Evolutionary conservation across 164 flowering plant species (phyloP).

Genomic region (Magnolia changhungtana): DNA sequence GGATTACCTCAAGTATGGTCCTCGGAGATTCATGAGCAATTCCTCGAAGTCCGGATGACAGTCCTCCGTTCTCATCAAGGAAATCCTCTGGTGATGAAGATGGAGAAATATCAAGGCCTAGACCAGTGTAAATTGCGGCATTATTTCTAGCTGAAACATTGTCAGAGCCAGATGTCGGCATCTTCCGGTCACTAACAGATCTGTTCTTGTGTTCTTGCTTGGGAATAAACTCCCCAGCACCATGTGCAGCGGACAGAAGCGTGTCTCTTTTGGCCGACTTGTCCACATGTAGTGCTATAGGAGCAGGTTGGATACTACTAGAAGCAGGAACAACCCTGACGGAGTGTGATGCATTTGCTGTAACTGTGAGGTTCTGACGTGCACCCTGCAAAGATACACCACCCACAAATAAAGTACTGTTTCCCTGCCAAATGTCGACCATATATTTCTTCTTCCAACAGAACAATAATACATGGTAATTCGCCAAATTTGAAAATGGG

Average conservation of each 20-base stretch:
- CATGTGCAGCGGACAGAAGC: constrained; percentile 17
- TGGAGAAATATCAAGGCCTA: constrained; percentile 76
- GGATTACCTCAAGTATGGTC: constrained; percentile 58
- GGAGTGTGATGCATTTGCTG: constrained; percentile 23
- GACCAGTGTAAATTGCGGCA: constrained; percentile 80
- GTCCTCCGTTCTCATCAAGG: constrained; percentile 42
- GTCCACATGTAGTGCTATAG: constrained; percentile 21
- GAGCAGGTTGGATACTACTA: constrained; percentile 18
- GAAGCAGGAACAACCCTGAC: constrained; percentile 29
- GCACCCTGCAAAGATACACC: constrained; percentile 37
- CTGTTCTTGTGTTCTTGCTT: constrained; percentile 31
- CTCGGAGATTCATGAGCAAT: constrained; percentile 44
- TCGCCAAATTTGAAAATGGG: background rate
- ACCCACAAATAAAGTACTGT: constrained; percentile 20
- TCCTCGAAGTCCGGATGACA: constrained; percentile 26
- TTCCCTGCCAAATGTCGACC: background rate
- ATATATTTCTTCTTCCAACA: background rate
- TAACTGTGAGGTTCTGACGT: constrained; percentile 26
- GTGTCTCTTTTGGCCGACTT: constrained; percentile 28
- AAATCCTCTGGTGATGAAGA: constrained; percentile 57
- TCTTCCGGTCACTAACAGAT: constrained; percentile 45
- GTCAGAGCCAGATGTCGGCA: constrained; percentile 64
- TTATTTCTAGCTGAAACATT: constrained; percentile 49
- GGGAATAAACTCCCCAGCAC: constrained; percentile 26
- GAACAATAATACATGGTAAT: background rate